These are phyloP conservation scores for Ceratocystis albifundus DNA, from an alignment of 2,329 filamentous ascomycete species.

Conservation along the genomic window DNA sequence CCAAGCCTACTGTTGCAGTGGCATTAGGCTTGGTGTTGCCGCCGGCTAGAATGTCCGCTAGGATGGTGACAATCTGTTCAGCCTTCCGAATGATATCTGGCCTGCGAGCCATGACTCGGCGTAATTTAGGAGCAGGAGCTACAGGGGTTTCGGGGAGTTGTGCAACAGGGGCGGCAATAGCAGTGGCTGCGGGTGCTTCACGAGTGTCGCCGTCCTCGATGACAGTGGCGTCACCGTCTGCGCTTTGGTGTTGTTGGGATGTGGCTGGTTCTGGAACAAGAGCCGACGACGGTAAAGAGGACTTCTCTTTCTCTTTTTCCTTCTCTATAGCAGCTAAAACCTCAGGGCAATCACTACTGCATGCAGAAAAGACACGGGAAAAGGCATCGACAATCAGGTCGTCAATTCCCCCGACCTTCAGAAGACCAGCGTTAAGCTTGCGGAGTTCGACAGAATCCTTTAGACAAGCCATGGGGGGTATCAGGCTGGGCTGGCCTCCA, in stretches of 20 bases:
- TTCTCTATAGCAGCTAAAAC: slow-evolving; percentile 20
- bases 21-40: not conserved
- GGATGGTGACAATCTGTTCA: slow-evolving; percentile 41
- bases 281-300: slow-evolving; percentile 18
- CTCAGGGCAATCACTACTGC: slow-evolving; percentile 16
- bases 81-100: slow-evolving; percentile 51
- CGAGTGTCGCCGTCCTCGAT: slow-evolving; percentile 28
- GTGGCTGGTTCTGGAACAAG: not conserved
- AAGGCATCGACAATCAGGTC: slow-evolving; percentile 91
- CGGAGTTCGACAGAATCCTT: slow-evolving; percentile 49
- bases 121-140: slow-evolving; percentile 27
- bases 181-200: slow-evolving; percentile 8
- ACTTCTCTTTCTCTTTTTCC: slow-evolving; percentile 32
- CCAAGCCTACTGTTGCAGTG: not conserved
- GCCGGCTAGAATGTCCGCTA: slow-evolving; percentile 5
- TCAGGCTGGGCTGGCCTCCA: not conserved
- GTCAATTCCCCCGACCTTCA: slow-evolving; percentile 77
- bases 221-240: slow-evolving; percentile 15
- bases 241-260: not conserved
- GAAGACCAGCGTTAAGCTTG: slow-evolving; percentile 71
- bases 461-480: slow-evolving; percentile 40
- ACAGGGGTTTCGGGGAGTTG: not conserved
- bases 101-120: slow-evolving; percentile 39
- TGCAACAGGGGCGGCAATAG: slow-evolving; percentile 3
- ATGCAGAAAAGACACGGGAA: slow-evolving; percentile 33